Evolutionary conservation across 2,329 filamentous ascomycete species (phyloP), one percentile per base, ranked within the genome.

Genomic region (Ophiostoma fasciatum): DNA sequence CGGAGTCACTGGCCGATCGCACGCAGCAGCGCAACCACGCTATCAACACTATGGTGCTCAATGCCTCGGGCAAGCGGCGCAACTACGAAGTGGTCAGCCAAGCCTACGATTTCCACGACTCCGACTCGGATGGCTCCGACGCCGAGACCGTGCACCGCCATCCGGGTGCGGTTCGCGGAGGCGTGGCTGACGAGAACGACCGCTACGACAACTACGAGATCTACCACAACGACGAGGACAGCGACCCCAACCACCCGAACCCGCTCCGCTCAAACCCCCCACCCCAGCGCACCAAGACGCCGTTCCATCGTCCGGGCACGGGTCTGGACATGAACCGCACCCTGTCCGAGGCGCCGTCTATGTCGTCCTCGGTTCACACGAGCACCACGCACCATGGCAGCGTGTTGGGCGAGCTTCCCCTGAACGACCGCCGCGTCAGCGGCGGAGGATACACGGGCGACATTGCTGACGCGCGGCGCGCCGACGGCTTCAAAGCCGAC

Each of bases 261-360:
- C 70, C 71, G 1, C 55, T 75, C 25, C 58, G 63, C 25, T 60
- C 63, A 11, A 64, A 75, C 48, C 71, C 70, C 20, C 34, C 21
- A 37, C 34, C 44, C 11, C 15, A 42, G 26, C 35, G 35, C 13
- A 42, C 34, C 37, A 44, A 39, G 36, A 37, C 38, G 41, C 44
- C 45, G 36, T 53, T 37, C 34, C 19, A 54, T 42, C 52, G 51
- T 17, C 49, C 55, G 2, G 53, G 54, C 26, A 15, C 12, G n/a
- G 18, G 25, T 28, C 15, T 13, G 7, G 27, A 30, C 26, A 25
- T 33, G 7, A 10, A 17, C 43, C 54, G 52, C 25, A 51, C 56
- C 1, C 53, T 52, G 41, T 43, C 43, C 6, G 26, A 27, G 8
- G 31, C 36, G 1, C 34, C 43, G 13, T 45, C 43, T 7, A 42